Conservation (phyloP, 2,329 filamentous ascomycete species). For the Cladosporium sp. region DNA sequence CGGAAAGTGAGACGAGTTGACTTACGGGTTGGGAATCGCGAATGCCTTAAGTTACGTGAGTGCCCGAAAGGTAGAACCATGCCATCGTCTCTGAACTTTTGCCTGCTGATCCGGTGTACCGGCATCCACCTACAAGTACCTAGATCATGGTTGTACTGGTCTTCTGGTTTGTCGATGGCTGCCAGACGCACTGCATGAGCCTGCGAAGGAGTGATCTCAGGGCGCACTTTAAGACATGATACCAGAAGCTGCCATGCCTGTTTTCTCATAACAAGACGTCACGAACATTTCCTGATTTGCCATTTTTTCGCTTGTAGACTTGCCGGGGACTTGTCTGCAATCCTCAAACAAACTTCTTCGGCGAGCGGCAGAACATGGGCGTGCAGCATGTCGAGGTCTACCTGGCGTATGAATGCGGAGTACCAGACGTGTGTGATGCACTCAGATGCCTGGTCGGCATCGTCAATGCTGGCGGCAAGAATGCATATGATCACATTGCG, state of each 20-base stretch:
- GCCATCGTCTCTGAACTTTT: conserved; percentile 41
- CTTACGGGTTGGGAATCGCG: conserved; percentile 45
- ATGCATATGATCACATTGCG: neutral
- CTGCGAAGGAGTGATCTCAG: neutral
- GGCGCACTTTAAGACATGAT: neutral
- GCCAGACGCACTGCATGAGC: neutral
- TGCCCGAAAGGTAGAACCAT: conserved; percentile 45
- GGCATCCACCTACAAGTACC: conserved; percentile 22
- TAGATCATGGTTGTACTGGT: neutral
- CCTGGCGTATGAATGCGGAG: neutral
- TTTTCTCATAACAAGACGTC: neutral
- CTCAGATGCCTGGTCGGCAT: neutral
- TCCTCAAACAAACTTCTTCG: neutral
- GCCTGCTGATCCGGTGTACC: conserved; percentile 30
- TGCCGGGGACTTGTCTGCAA: neutral
- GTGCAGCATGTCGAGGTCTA: neutral
- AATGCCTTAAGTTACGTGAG: too few relatives aligned
- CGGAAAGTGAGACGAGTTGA: too few relatives aligned
- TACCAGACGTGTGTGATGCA: neutral
- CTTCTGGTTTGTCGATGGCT: too few relatives aligned
- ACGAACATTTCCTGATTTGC: neutral
- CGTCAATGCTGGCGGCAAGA: neutral
- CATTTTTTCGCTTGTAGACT: neutral
- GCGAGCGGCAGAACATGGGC: neutral
- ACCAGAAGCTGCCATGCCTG: neutral